Conservation (phyloP, 345 rosid species). For the Citrus cavaleriei region DNA sequence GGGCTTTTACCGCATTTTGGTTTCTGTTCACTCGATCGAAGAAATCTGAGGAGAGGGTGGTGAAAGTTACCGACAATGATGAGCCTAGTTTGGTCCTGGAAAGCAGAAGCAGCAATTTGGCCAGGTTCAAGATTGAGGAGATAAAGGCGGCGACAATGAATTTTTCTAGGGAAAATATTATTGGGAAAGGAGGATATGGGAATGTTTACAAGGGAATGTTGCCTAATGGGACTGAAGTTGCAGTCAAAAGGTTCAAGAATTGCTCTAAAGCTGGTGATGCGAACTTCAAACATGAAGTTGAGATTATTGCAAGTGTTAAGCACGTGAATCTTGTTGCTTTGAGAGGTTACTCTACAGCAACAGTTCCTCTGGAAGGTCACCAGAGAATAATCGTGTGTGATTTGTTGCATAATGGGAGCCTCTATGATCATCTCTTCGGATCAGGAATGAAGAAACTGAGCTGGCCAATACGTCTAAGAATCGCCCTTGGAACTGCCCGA, state of each 20-base stretch:
- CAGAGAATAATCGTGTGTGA: constrained; percentile 40
- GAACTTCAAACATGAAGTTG: constrained; percentile 40
- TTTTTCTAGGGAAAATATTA: constrained; percentile 28
- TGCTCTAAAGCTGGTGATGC: constrained; percentile 30
- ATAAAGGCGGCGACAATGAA: constrained; percentile 30
- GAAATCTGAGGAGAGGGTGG: constrained; percentile 1
- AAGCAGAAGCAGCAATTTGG: constrained; percentile 6
- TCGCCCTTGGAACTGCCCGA: constrained; percentile 39
- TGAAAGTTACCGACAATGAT: not conserved
- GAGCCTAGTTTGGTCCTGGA: constrained; percentile 21
- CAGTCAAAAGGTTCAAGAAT: constrained; percentile 42
- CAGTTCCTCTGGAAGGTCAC: constrained; percentile 27
- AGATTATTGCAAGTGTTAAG: constrained; percentile 39
- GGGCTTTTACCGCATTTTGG: constrained; percentile 17
- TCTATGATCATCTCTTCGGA: constrained; percentile 36
- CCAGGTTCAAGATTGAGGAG: constrained; percentile 24
- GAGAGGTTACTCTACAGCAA: constrained; percentile 38
- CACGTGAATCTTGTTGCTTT: constrained; percentile 44
- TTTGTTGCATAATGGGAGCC: constrained; percentile 37
- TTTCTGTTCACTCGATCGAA: constrained; percentile 9
- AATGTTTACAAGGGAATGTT: constrained; percentile 37
- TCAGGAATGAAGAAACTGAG: constrained; percentile 20
- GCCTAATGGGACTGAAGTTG: constrained; percentile 34
- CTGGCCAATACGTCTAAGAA: constrained; percentile 40
- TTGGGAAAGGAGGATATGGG: constrained; percentile 35